These are phyloP conservation scores for Trametes sanguinea DNA, from an alignment of 768 basidiomycete genomes.

Conservation along the genomic window DNA sequence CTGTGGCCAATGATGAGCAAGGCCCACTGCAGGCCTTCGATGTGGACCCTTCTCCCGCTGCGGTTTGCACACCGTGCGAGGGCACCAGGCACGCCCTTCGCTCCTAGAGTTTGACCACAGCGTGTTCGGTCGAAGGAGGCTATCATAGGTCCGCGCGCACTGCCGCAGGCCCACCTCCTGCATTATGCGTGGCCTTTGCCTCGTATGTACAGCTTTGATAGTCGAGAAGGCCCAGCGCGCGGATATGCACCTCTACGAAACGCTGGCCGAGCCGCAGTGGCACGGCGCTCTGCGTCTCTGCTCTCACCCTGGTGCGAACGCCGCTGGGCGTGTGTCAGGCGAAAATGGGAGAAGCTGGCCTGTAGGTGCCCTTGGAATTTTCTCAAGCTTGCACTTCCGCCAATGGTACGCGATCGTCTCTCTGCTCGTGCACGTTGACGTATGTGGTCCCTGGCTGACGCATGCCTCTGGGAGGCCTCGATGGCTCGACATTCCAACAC, in stretches of 20 bases:
- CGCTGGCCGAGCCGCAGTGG: constrained; percentile 7
- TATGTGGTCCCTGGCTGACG: constrained; percentile 2
- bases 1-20: constrained; percentile 5
- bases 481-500: neutral
- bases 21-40: neutral
- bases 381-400: constrained; percentile 4
- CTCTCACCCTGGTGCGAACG: constrained; percentile 15
- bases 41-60: constrained; percentile 10
- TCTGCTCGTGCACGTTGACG: neutral
- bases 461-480: neutral
- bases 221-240: constrained; percentile 1
- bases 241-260: constrained; percentile 1
- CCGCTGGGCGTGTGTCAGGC: constrained; percentile 8
- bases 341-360: neutral
- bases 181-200: constrained; percentile 16
- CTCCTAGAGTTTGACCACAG: neutral
- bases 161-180: constrained; percentile 1
- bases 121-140: neutral
- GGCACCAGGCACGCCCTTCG: constrained; percentile 8
- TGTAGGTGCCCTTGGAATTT: neutral
- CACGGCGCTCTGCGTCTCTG: neutral
- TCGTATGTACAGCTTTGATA: constrained; percentile 10
- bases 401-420: constrained; percentile 13
- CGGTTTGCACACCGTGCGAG: constrained; percentile 11
- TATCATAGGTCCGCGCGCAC: neutral